Percentiles rank a stretch among this genome's conserved stretches.
Conservation (phyloP, 1,139 yeast species). For the Meyerozyma guilliermondii region DNA sequence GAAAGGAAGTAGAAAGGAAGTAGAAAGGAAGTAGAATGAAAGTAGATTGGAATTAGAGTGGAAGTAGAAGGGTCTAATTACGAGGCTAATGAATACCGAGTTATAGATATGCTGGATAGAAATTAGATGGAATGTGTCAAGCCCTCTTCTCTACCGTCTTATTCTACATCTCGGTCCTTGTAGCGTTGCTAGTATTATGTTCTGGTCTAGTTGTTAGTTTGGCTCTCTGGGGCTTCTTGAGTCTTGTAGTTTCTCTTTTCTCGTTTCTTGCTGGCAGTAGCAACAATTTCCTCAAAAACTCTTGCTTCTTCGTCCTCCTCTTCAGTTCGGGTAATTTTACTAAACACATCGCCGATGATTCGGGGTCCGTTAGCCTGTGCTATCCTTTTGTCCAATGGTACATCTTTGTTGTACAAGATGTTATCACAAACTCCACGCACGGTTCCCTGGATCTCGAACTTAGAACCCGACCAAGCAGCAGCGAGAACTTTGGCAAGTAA, state of each 20-base stretch:
- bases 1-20: too few relatives aligned
- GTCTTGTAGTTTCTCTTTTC: conserved; percentile 34
- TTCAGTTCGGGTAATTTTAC: conserved; percentile 61
- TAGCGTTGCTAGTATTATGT: too few relatives aligned
- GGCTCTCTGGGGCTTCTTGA: not conserved
- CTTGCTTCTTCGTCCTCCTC: conserved; percentile 91
- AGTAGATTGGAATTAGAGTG: too few relatives aligned
- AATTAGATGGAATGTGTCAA: too few relatives aligned
- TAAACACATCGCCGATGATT: conserved; percentile 71
- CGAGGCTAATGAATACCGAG: too few relatives aligned
- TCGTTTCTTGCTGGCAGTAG: conserved; percentile 85
- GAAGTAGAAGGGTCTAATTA: too few relatives aligned
- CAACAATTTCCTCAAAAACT: conserved; percentile 84
- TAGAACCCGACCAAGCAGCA: conserved; percentile 96
- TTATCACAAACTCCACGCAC: conserved; percentile 80
- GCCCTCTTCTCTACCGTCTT: too few relatives aligned
- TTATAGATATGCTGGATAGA: too few relatives aligned
- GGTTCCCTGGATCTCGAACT: conserved; percentile 85
- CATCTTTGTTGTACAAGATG: conserved; percentile 62
- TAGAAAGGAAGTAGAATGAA: too few relatives aligned
- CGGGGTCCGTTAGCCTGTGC: conserved; percentile 79
- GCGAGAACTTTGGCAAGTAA: conserved; percentile 87
- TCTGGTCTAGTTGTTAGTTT: not conserved
- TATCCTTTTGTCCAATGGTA: conserved; percentile 48
- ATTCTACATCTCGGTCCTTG: too few relatives aligned